phyloP scores from a whole-genome alignment of 495 filamentous ascomycete genomes.

The Podospora comata region DNA sequence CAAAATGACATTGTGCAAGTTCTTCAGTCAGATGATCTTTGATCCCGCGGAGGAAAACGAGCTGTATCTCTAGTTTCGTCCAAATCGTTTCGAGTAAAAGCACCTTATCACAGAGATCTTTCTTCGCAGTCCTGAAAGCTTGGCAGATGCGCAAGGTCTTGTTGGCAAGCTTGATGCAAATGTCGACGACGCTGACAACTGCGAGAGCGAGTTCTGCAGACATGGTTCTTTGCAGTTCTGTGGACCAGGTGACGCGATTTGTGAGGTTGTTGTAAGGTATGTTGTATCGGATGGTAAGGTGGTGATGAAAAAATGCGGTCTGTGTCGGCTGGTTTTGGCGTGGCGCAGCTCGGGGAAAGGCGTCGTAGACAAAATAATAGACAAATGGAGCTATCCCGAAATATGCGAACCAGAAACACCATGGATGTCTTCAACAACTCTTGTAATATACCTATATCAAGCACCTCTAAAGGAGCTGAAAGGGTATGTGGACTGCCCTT shows the following conservation, averaged over 20 bases:
- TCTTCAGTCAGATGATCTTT: conserved; percentile 6
- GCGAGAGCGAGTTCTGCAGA: conserved; percentile 1
- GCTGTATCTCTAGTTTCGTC: conserved; percentile 1
- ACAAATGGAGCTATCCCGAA: too few relatives aligned
- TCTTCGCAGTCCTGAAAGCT: conserved; percentile 4
- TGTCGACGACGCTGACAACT: not conserved
- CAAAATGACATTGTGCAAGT: conserved; percentile 2
- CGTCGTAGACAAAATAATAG: too few relatives aligned
- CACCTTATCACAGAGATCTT: conserved; percentile 1
- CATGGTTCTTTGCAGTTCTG: not conserved
- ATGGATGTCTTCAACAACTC: too few relatives aligned
- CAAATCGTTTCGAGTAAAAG: not conserved
- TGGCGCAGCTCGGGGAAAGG: too few relatives aligned
- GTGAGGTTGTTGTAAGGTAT: not conserved
- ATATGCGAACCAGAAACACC: too few relatives aligned
- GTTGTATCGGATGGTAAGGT: not conserved
- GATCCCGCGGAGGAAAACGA: not conserved
- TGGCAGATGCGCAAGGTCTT: not conserved
- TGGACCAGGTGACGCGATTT: not conserved
- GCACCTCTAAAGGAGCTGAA: too few relatives aligned
- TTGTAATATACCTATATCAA: too few relatives aligned
- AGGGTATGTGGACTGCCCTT: too few relatives aligned
- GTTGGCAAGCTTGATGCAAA: conserved; percentile 4
- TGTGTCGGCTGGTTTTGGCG: not conserved
- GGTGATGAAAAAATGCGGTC: not conserved